Conservation (phyloP, 768 basidiomycete genomes). For the Leccinellum rugosiceps region DNA sequence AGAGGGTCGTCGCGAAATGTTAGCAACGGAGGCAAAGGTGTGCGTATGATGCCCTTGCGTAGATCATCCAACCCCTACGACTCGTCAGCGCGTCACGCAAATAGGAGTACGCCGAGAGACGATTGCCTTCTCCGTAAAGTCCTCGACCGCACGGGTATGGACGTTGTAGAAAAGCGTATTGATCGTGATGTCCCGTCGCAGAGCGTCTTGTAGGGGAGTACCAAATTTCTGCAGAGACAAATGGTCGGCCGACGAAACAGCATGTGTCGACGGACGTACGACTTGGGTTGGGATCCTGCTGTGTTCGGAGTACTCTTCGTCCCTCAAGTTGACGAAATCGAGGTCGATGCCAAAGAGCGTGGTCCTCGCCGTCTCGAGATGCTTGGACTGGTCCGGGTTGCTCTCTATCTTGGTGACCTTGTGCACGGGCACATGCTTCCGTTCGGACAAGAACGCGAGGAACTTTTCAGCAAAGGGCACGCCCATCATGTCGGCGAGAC, state of each 20-base stretch:
- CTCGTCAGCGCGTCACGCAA: constrained; percentile 6
- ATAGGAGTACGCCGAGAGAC: background rate
- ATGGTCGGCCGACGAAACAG: background rate
- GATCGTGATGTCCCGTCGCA: constrained; percentile 90
- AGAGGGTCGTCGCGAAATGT: constrained; percentile 96
- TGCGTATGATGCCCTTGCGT: constrained; percentile 72
- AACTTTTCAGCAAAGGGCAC: constrained; percentile 82
- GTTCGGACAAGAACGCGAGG: constrained; percentile 47
- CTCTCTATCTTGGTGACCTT: constrained; percentile 82
- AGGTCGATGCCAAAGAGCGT: constrained; percentile 77
- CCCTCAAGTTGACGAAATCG: constrained; percentile 91
- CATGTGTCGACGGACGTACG: constrained; percentile 43
- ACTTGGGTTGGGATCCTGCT: constrained; percentile 89
- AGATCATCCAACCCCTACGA: constrained; percentile 82
- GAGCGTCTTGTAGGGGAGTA: constrained; percentile 87
- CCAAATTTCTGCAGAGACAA: constrained; percentile 67
- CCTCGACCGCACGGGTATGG: constrained; percentile 81
- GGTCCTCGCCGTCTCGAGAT: constrained; percentile 91
- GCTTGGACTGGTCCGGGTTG: constrained; percentile 97
- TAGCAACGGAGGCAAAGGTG: constrained; percentile 80
- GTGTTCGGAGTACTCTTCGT: constrained; percentile 83
- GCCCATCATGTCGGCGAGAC: constrained; percentile 87
- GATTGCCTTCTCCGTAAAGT: constrained; percentile 72
- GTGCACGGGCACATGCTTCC: constrained; percentile 29
- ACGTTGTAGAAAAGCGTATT: constrained; percentile 97